Base-by-base conservation (phyloP, 495 filamentous ascomycete genomes). In the Annulohypoxylon moriforme region DNA sequence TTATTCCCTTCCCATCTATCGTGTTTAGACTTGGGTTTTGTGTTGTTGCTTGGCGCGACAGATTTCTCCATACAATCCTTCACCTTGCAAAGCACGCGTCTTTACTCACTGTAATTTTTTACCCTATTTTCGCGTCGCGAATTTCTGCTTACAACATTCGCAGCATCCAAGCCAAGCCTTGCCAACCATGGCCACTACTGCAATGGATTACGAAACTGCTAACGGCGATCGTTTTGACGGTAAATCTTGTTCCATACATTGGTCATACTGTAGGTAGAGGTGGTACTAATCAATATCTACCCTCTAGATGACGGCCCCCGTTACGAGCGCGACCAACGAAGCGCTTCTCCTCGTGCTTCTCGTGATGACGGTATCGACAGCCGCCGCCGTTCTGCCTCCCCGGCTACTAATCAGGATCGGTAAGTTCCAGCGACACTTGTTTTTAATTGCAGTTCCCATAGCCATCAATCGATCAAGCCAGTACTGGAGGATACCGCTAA, bases 171-270 rank as follows among this genome's bases (percentile, higher is more conserved):
- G 36, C 59, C 22, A 44, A 67, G 36, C 25, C 52, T 57, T 52
- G 55, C 67, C 64, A 72, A 80, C 11, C 52, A 87, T 87, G 85
- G 83, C 86, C 16, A 87, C 85, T 47, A 85, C 83, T 5, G 81
- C 83, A 64, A 92, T 93, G 86, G 93, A 97, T 76, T 96, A 94
- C 83, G 93, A 96, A 76, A 92, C 89, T 77, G 92, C 94, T 67
- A 92, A 90, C 78, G 84, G 82, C 63, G 89, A 92, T 82, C 92
- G 91, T 69, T 96, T 93, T 74, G 92, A 94, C 71, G 93, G 93
- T 96, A 87, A 81, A 90, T 84, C 18, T 33, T n/a, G n/a, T n/a
- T n/a, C n/a, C n/a, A n/a, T n/a, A n/a, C n/a, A n/a, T n/a, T n/a
- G n/a, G 1, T 11, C 34, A 14, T 16, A 11, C 29, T 31, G 49